Evolutionary conservation across 768 basidiomycete genomes (phyloP).

Genomic region (Leccinum uliginosum): DNA sequence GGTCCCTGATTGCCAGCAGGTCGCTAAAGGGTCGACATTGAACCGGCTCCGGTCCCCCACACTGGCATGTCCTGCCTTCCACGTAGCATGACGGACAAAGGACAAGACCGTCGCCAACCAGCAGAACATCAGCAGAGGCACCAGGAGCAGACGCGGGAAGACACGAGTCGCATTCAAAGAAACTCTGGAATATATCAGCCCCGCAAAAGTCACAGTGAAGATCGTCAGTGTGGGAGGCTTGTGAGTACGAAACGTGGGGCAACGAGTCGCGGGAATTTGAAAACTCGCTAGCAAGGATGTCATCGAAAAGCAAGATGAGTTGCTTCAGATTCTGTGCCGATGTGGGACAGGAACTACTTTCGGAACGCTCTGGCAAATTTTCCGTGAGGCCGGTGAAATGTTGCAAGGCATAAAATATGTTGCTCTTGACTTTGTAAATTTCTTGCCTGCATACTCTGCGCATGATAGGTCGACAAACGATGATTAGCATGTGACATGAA

Average conservation of each 20-base stretch:
- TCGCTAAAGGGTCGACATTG: conserved; percentile 51
- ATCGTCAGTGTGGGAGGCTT: conserved; percentile 19
- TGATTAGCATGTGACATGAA: not conserved
- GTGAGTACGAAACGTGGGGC: conserved; percentile 28
- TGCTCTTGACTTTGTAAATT: conserved; percentile 70
- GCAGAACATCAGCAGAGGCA: conserved; percentile 12
- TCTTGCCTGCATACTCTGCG: conserved; percentile 75
- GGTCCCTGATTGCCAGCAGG: conserved; percentile 42
- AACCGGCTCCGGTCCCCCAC: conserved; percentile 54
- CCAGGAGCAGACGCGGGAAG: conserved; percentile 19
- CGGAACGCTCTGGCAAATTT: conserved; percentile 1
- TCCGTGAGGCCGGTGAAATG: conserved; percentile 25
- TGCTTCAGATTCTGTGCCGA: conserved; percentile 25
- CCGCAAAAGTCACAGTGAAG: conserved; percentile 76
- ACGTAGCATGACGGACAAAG: conserved; percentile 72
- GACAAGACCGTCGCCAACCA: conserved; percentile 41
- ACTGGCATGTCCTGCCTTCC: conserved; percentile 73
- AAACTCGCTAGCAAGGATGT: conserved; percentile 42
- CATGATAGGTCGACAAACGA: not conserved
- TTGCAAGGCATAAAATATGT: conserved; percentile 52
- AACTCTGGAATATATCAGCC: conserved; percentile 77
- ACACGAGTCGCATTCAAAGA: conserved; percentile 65
- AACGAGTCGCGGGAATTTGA: conserved; percentile 34
- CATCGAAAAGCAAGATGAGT: conserved; percentile 46
- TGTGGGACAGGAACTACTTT: not conserved